Percentiles rank a stretch among this genome's conserved stretches.
phyloP scores from a whole-genome alignment of 176 grass and related monocot species.

The Puya raimondii region DNA sequence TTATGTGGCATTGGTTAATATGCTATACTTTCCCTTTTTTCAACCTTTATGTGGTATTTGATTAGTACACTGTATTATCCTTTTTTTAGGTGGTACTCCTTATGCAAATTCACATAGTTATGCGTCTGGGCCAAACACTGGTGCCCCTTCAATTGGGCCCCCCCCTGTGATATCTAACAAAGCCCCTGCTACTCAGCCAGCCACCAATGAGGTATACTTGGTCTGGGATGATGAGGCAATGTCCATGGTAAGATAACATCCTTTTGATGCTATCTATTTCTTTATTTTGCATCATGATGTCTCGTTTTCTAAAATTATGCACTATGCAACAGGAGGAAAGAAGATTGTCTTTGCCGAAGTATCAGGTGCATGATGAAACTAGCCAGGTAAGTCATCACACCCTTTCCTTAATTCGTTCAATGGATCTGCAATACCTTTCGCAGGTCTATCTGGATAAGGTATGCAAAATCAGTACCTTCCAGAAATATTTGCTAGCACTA shows the following conservation, averaged over 20 bases:
- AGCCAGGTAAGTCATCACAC: conserved; percentile 95
- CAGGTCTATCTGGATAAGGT: conserved; percentile 14
- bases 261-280: background rate
- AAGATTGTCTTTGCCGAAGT: conserved; percentile 66
- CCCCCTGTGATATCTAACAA: conserved; percentile 54
- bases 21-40: background rate
- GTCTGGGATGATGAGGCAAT: conserved; percentile 99
- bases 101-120: conserved; percentile 33
- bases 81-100: conserved; percentile 16
- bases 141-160: conserved; percentile 33
- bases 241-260: conserved; percentile 63
- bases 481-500: background rate
- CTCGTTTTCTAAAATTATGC: conserved; percentile 15
- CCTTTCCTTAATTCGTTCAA: conserved; percentile 33
- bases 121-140: conserved; percentile 50
- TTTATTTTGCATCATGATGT: conserved; percentile 1
- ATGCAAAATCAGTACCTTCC: background rate
- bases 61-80: conserved; percentile 13
- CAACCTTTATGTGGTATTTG: conserved; percentile 1
- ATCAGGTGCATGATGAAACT: conserved; percentile 99
- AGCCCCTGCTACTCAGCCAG: conserved; percentile 39
- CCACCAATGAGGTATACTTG: conserved; percentile 79
- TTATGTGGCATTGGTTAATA: background rate
- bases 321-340: conserved; percentile 78
- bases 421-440: conserved; percentile 10